Base-by-base conservation (phyloP, 2,329 filamentous ascomycete genomes). In the Ceratocystis colombiana region DNA sequence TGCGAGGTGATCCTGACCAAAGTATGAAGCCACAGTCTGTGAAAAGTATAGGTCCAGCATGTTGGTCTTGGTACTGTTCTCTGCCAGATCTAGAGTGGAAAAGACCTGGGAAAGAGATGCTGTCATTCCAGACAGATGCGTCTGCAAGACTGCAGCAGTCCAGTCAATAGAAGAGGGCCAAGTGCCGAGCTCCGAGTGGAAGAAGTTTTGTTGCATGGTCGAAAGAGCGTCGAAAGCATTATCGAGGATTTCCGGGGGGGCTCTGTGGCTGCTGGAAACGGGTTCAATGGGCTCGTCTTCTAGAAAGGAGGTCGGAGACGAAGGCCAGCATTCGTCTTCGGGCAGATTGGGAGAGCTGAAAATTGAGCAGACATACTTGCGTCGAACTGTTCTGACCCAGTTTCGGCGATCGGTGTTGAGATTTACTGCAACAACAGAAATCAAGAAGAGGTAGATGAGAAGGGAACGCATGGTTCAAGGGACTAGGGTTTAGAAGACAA, bases 141-240 rank as follows among this genome's bases (percentile, higher is more conserved):
- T 96, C 55, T 86, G 86, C 71, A 90, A 79, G 7, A 96, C 90
- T 3, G 93, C 92, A 20, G 86, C 87, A 0, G 93, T 97, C 93
- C 93, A 97, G 77, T 96, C 93, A 71, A 96, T 96, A 41, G 89
- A 83, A 0, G 81, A 80, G 0, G 91, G 90, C 90, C 92, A 97
- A 30, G 85, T 90, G 10, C 89, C 91, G 45, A 88, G 78, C 80
- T 88, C 88, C 3, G 87, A 76, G 61, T 85, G 81, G 73, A 94
- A 96, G 76, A 90, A 96, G 30, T 81, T 78, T 64, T 83, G 79
- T 74, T 96, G 91, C 80, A 96, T 84, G 5, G 87, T 84, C 61
- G 84, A 80, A 69, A 96, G 79, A 5, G 89, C 88, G 62, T 81
- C 75, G 61, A 88, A 77, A 22, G 86, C 78, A 68, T 82, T 75